These are phyloP conservation scores for Trichosporon sp. DNA, from an alignment of 1,284 basidiomycete species.

Conservation along the genomic window DNA sequence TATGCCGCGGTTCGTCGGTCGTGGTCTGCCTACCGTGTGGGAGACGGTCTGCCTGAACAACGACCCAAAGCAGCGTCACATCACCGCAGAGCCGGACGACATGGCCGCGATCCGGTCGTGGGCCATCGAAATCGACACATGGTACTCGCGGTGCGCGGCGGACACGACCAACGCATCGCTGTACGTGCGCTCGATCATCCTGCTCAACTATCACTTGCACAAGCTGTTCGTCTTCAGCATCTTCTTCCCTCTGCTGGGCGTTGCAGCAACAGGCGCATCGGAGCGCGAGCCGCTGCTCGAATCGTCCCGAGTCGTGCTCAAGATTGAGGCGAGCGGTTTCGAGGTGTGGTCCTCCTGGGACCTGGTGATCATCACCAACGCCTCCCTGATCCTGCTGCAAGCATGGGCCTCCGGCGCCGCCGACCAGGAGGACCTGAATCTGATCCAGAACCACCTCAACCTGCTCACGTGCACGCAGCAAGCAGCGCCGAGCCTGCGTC, in stretches of 20 bases:
- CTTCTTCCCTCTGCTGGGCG: conserved; percentile 18
- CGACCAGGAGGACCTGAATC: conserved; percentile 15
- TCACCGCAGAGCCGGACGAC: conserved; percentile 14
- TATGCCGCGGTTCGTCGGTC: conserved; percentile 22
- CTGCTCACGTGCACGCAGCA: conserved; percentile 19
- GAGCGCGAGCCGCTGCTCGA: conserved; percentile 19
- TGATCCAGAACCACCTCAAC: conserved; percentile 23
- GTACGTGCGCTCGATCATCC: conserved; percentile 17
- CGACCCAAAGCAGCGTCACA: background rate
- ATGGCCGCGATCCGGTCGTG: conserved; percentile 17
- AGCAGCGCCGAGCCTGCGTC: conserved; percentile 17
- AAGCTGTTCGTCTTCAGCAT: conserved; percentile 24
- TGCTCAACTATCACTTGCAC: conserved; percentile 26
- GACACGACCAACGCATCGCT: conserved; percentile 11
- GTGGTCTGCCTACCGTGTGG: conserved; percentile 23
- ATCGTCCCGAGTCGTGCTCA: conserved; percentile 19
- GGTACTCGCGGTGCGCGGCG: conserved; percentile 12
- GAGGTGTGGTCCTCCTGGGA: conserved; percentile 26
- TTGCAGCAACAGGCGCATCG: conserved; percentile 6
- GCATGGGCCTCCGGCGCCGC: conserved; percentile 17
- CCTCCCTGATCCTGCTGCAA: conserved; percentile 18
- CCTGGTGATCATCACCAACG: conserved; percentile 22
- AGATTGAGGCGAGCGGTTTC: conserved; percentile 18
- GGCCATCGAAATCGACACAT: conserved; percentile 21
- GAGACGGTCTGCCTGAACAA: conserved; percentile 15